Evolutionary conservation across 768 basidiomycete genomes (phyloP), one percentile per base, ranked within the genome.

Genomic region (Boletus sensibilis): DNA sequence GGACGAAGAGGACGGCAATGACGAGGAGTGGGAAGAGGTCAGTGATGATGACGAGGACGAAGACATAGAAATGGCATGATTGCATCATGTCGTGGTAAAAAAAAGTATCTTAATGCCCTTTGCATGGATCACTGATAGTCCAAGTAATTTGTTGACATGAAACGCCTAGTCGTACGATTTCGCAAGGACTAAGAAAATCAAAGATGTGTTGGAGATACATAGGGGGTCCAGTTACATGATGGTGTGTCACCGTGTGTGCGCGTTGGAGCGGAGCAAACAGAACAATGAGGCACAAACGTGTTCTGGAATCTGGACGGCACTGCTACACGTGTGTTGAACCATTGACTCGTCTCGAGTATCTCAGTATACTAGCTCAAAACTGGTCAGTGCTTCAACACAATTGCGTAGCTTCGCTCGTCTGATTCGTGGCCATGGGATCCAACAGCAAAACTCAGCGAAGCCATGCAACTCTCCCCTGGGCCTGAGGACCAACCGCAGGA

Each of bases 1-100:
- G 13, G 82, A 77, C 6, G 75, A 71, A 20, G 82, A 47, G 1
- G 50, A 74, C 2, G 82, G 65, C 13, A 77, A 72, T 5, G 66
- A 63, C 4, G 79, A 74, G 5, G 87, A 76, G 23, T 86, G 82
- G 77, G 88, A 84, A 56, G 87, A 86, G 43, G 80, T 75, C 21
- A 83, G 85, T 34, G 86, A 85, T 60, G 76, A 73, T 0, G 81
- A 81, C 59, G 76, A 70, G 4, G 79, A 80, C 60, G 75, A 72
- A 13, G 84, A 86, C 62, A 76, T 83, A 16, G 82, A 84, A 49
- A 85, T 85, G 84, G 62, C 75, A 54, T 85, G 51, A 63, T 45
- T 20, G 33, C 6, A 33, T 12, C 12, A 21, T 25, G 51, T 54
- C 11, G 21, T 39, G 21, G 44, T 25, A 50, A 62, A 61, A 50